Evolutionary conservation across 331 rosid genomes (phyloP).

Genomic region (Spiraea crenata): DNA sequence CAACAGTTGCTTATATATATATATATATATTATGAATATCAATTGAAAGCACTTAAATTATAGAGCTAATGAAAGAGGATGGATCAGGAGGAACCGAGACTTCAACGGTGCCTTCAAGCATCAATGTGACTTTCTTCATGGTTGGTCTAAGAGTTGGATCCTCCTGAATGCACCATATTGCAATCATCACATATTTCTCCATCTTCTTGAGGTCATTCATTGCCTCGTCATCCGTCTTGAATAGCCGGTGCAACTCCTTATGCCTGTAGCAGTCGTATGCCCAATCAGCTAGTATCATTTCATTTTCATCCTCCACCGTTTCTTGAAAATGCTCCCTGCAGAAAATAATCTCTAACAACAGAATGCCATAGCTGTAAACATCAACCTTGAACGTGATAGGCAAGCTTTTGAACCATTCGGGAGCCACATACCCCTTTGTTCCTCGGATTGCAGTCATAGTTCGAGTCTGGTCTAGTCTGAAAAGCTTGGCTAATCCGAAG

Average conservation of each 20-base stretch:
- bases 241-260: neutral
- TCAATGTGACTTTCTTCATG: conserved; percentile 14
- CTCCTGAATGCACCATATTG: no score
- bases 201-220: conserved; percentile 6
- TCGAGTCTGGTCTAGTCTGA: conserved; percentile 24
- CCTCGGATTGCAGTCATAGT: conserved; percentile 30
- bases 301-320: neutral
- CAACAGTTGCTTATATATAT: no score
- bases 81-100: conserved; percentile 22
- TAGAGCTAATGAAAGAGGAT: neutral
- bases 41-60: neutral
- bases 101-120: conserved; percentile 28
- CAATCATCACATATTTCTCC: no score
- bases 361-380: conserved; percentile 27
- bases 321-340: conserved; percentile 13
- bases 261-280: conserved; percentile 11
- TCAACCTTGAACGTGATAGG: conserved; percentile 30
- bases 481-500: conserved; percentile 35
- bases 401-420: conserved; percentile 24
- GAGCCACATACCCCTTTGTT: conserved; percentile 37
- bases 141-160: no score
- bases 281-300: conserved; percentile 23
- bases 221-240: conserved; percentile 15
- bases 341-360: conserved; percentile 17
- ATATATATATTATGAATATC: no score